These are phyloP conservation scores for Annulohypoxylon moriforme DNA, from an alignment of 495 filamentous ascomycete genomes.

Conservation along the genomic window DNA sequence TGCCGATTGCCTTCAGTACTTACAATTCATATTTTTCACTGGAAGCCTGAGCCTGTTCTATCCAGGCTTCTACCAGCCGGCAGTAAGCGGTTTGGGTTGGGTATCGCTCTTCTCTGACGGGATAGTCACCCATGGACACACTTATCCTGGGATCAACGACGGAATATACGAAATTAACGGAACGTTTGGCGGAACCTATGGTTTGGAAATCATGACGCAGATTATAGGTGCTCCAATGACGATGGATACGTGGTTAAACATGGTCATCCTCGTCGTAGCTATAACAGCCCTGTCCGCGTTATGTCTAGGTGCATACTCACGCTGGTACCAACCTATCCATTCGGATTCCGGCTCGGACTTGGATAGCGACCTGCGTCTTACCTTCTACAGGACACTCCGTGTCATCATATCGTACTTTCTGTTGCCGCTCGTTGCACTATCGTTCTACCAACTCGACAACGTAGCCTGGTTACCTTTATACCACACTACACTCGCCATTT, in stretches of 20 bases:
- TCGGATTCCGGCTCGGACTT: not conserved
- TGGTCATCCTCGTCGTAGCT: slow-evolving; percentile 23
- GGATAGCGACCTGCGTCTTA: slow-evolving; percentile 12
- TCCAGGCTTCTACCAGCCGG: slow-evolving; percentile 81
- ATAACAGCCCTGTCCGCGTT: slow-evolving; percentile 2
- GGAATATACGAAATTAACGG: slow-evolving; percentile 38
- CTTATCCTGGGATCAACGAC: slow-evolving; percentile 17
- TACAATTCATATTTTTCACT: slow-evolving; percentile 80
- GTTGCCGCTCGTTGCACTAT: slow-evolving; percentile 75
- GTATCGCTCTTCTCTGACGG: slow-evolving; percentile 27
- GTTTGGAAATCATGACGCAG: slow-evolving; percentile 37
- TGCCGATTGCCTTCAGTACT: slow-evolving; percentile 73
- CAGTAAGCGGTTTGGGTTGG: slow-evolving; percentile 52
- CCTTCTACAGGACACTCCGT: slow-evolving; percentile 49
- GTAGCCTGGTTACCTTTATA: slow-evolving; percentile 66
- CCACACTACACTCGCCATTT: slow-evolving; percentile 68
- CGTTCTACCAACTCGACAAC: slow-evolving; percentile 76
- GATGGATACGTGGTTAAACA: slow-evolving; percentile 37
- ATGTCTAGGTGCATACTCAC: slow-evolving; percentile 1
- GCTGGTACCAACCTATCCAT: not conserved
- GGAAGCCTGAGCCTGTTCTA: slow-evolving; percentile 77
- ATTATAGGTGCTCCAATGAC: slow-evolving; percentile 27
- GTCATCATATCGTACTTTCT: slow-evolving; percentile 80
- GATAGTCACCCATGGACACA: slow-evolving; percentile 21
- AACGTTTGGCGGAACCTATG: slow-evolving; percentile 32